A percentile compares a stretch with the other conserved stretches of the same genome.
phyloP scores from a whole-genome alignment of 768 basidiomycete species.

The Hericium erinaceus region DNA sequence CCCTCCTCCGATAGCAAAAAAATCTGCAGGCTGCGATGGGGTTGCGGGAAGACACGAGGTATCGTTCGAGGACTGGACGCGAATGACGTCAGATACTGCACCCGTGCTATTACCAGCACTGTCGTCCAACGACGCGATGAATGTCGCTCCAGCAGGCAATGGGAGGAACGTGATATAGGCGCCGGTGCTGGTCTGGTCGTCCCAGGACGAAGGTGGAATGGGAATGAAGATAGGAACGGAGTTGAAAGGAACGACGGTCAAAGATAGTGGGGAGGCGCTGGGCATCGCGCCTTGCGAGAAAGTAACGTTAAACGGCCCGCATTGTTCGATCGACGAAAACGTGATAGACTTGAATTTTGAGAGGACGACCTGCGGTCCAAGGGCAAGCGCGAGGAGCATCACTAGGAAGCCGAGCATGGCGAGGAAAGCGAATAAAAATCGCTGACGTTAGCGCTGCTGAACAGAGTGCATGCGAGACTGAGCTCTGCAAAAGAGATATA shows the following conservation, averaged over 20 bases:
- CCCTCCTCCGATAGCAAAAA: neutral
- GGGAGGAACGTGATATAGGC: constrained; percentile 43
- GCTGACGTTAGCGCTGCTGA: neutral
- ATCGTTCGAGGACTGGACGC: constrained; percentile 25
- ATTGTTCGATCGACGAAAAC: constrained; percentile 40
- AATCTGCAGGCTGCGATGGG: neutral
- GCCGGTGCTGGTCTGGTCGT: constrained; percentile 29
- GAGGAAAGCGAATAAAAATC: neutral
- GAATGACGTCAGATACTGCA: constrained; percentile 35
- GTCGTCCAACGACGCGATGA: constrained; percentile 49
- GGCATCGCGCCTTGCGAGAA: constrained; percentile 33
- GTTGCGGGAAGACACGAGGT: constrained; percentile 17
- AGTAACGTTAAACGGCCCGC: constrained; percentile 37
- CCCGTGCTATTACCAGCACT: constrained; percentile 21
- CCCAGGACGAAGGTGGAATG: constrained; percentile 30
- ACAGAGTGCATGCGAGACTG: neutral
- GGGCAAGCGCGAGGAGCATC: constrained; percentile 12
- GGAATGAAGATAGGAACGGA: constrained; percentile 39
- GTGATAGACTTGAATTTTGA: constrained; percentile 21
- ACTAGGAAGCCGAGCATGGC: constrained; percentile 6
- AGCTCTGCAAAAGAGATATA: neutral
- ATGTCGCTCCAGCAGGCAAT: constrained; percentile 35
- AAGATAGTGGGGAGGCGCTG: constrained; percentile 29
- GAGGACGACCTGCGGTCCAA: constrained; percentile 19
- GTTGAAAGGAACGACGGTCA: constrained; percentile 47